Base-by-base conservation (phyloP, 2,329 filamentous ascomycete species). In the Diplodia seriata region DNA sequence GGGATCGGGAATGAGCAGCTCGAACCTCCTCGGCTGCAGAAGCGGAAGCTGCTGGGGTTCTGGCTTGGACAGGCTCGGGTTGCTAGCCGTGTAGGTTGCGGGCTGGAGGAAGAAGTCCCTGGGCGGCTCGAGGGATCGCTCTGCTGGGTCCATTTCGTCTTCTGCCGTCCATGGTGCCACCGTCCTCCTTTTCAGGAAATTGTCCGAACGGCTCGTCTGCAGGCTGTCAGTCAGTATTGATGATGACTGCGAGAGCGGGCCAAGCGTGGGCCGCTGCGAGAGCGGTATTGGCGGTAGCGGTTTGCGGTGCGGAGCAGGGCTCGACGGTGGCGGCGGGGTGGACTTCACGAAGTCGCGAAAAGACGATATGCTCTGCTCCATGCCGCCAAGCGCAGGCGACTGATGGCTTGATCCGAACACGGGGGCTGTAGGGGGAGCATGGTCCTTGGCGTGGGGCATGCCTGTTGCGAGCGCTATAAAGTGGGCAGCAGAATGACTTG, bases 281-380 rank as follows among this genome's bases (percentile, higher is more conserved):
- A 20, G 26, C 9, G 61, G 61, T 11, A 53, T 31, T 29, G 61
- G 61, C 38, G 61, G 61, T 31, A 65, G 54, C 3, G 50, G 62
- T 33, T 43, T 65, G n/a, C 18, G 14, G 3, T 40, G 33, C 11
- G 55, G 65, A 43, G 31, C 31, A 33, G 6, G 6, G 2, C 31
- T 33, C 54, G 31, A 8, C 40, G 7, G n/a, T 36, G 63, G 33
- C 9, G 65, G 65, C 31, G 66, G 66, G 3, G n/a, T 11, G n/a
- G 47, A 47, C 26, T 14, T 67, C 56, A 67, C 53, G 23, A 67
- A 67, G 20, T 61, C 66, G n/a, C 49, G 31, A 38, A 67, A 67
- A 23, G 66, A 67, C 23, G 56, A 56, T 9, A 62, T 23, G 14
- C 14, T 51, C 49, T 67, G 56, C 14, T 67, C 66, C 49, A 61